phyloP scores from a whole-genome alignment of 495 filamentous ascomycete species.

The Penicillium atrosanguineum region DNA sequence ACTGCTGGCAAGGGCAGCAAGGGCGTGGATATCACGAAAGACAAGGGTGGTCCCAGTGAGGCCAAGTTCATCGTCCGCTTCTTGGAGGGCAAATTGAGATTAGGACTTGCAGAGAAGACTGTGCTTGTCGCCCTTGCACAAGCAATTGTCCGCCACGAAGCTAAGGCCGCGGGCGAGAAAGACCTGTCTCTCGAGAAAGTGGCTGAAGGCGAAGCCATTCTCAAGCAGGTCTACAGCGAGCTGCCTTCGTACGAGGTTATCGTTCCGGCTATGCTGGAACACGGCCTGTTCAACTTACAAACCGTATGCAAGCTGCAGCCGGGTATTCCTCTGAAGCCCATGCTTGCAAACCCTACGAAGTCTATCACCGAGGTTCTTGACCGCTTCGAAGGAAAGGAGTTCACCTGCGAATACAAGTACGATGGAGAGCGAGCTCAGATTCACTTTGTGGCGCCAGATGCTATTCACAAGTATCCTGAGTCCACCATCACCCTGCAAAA shows the following conservation, averaged over 20 bases:
- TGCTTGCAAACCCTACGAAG: conserved; percentile 98
- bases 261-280: conserved; percentile 79
- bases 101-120: conserved; percentile 89
- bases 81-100: conserved; percentile 86
- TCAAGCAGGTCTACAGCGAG: conserved; percentile 93
- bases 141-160: conserved; percentile 80
- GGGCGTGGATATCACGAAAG: conserved; percentile 79
- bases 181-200: conserved; percentile 70
- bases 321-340: conserved; percentile 93
- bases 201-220: conserved; percentile 74
- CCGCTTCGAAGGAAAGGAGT: conserved; percentile 90
- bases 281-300: conserved; percentile 77
- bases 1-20: conserved; percentile 63
- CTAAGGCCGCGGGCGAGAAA: conserved; percentile 61
- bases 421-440: conserved; percentile 97
- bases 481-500: conserved; percentile 38
- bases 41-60: conserved; percentile 92
- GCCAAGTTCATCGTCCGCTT: conserved; percentile 92
- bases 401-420: conserved; percentile 99
- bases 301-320: conserved; percentile 90
- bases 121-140: conserved; percentile 86
- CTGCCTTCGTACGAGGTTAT: conserved; percentile 95
- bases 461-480: conserved; percentile 60
- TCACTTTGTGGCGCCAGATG: conserved; percentile 88
- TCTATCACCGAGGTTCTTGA: conserved; percentile 98